Evolutionary conservation across 2,329 filamentous ascomycete species (phyloP), one percentile per base, ranked within the genome.

Genomic region (Nigrograna mackinnonii): DNA sequence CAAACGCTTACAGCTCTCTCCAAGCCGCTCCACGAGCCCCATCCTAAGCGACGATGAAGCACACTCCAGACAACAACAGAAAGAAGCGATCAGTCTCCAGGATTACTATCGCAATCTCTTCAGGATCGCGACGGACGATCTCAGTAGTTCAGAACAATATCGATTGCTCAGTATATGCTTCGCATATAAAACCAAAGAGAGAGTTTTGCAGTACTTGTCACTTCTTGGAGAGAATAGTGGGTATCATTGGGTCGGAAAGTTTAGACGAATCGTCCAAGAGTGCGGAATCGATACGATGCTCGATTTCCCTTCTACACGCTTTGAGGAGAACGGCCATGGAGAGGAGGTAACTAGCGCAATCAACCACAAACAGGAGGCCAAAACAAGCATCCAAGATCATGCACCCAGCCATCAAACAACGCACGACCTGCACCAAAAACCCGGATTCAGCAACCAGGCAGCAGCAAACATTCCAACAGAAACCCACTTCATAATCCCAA

Each of bases 181-280:
- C 31, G 49, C 49, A 20, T 52, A 47, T 36, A 52, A 52, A 35
- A 47, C 41, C 12, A 31, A 40, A 37, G 39, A 9, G 14, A 5
- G 20, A 6, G 41, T 52, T 1, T 19, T 49, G 13, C n/a, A 33
- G 3, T 47, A 35, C 32, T 24, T 52, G n/a, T 32, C 43, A 2
- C 16, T 37, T 4, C 19, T 52, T 2, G 24, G 3, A n/a, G 24
- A 4, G 20, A 28, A 12, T n/a, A 9, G 24, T n/a, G 11, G 14
- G 2, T 35, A 14, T 16, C 19, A 13, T 6, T 46, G 45, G 46
- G 37, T 38, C 1, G 7, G 9, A n/a, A n/a, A 13, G n/a, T 19
- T 51, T 28, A 9, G 24, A n/a, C 24, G 24, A n/a, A 28, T 28
- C n/a, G 24, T 28, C 9, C 9, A 28, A 28, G 24, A 28, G 9